Percentiles rank a stretch among this genome's conserved stretches.
Conservation (phyloP, 495 filamentous ascomycete genomes). For the Penicillium desertorum region DNA sequence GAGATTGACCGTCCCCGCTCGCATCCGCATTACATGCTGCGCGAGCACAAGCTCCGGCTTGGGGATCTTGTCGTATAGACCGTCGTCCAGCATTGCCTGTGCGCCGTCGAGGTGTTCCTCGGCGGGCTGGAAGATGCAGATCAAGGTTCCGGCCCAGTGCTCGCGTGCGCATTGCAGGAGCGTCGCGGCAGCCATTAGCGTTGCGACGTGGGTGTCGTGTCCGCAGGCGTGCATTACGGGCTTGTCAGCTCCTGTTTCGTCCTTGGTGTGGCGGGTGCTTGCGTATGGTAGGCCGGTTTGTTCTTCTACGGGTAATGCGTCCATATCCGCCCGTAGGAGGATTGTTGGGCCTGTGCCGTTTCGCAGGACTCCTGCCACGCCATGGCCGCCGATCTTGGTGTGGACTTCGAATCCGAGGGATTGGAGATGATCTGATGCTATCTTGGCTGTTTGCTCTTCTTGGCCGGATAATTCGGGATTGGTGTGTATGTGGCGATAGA, state of each 20-base stretch:
- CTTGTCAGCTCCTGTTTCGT: conserved; percentile 40
- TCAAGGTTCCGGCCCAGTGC: conserved; percentile 56
- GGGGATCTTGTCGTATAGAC: conserved; percentile 51
- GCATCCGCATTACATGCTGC: conserved; percentile 55
- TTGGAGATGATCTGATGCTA: conserved; percentile 39
- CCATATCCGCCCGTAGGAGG: conserved; percentile 60
- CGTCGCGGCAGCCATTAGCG: conserved; percentile 50
- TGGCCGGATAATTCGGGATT: conserved; percentile 54
- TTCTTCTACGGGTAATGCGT: conserved; percentile 61
- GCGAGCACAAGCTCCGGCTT: conserved; percentile 58
- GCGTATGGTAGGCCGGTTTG: conserved; percentile 56
- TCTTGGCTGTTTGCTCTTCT: conserved; percentile 46
- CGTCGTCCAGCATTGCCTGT: conserved; percentile 60
- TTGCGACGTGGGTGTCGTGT: conserved; percentile 61
- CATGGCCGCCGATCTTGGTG: conserved; percentile 55
- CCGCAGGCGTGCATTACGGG: conserved; percentile 70
- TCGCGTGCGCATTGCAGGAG: conserved; percentile 41
- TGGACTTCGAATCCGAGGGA: conserved; percentile 46
- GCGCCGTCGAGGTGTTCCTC: conserved; percentile 59
- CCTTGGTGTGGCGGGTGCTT: conserved; percentile 43
- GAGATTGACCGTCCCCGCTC: conserved; percentile 41
- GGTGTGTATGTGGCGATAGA: conserved; percentile 50
- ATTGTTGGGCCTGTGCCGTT: conserved; percentile 57
- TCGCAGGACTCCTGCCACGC: conserved; percentile 53
- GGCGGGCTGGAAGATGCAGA: conserved; percentile 61